phyloP scores from a whole-genome alignment of 1,284 basidiomycete species.

The Ganoderma lucidum region DNA sequence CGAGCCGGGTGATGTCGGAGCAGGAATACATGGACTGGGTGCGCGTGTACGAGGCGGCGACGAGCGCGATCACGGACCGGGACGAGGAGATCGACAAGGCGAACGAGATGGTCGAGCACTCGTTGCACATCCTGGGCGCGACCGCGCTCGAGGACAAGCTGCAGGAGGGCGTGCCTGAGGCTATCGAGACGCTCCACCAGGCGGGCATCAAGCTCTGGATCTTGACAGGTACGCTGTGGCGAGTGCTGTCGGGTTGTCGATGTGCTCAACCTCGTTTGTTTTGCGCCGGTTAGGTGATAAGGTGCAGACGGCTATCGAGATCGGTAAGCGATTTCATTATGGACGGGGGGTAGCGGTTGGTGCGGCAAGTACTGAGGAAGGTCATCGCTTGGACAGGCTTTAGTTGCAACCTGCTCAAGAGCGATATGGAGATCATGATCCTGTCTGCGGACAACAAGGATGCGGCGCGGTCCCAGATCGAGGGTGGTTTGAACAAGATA shows the following conservation, averaged over 20 bases:
- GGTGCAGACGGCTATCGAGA: slow-evolving; percentile 97
- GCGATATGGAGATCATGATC: slow-evolving; percentile 96
- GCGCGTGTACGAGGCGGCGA: slow-evolving; percentile 84
- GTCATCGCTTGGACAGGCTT: slow-evolving; percentile 54
- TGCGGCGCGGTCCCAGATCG: slow-evolving; percentile 86
- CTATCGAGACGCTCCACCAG: slow-evolving; percentile 90
- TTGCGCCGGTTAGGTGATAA: slow-evolving; percentile 78
- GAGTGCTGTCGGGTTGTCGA: slow-evolving; percentile 11
- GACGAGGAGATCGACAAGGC: slow-evolving; percentile 94
- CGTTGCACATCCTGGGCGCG: slow-evolving; percentile 87
- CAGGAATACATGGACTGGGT: slow-evolving; percentile 89
- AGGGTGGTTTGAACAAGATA: slow-evolving; percentile 95
- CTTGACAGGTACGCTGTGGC: slow-evolving; percentile 66
- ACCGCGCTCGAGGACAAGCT: slow-evolving; percentile 97
- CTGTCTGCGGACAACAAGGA: slow-evolving; percentile 85
- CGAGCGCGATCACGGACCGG: slow-evolving; percentile 77
- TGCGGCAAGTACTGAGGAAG: slow-evolving; percentile 9
- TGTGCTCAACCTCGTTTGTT: slow-evolving; percentile 18
- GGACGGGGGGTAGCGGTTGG: neutral
- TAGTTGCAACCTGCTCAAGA: slow-evolving; percentile 92
- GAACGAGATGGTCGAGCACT: slow-evolving; percentile 85
- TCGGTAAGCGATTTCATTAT: slow-evolving; percentile 52
- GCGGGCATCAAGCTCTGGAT: slow-evolving; percentile 99
- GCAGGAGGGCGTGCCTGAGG: slow-evolving; percentile 96
- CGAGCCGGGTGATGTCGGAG: slow-evolving; percentile 82